Percentiles rank a stretch among this genome's conserved stretches.
These are phyloP conservation scores for Rhizopogon vulgaris DNA, from an alignment of 768 basidiomycete species.

Conservation along the genomic window DNA sequence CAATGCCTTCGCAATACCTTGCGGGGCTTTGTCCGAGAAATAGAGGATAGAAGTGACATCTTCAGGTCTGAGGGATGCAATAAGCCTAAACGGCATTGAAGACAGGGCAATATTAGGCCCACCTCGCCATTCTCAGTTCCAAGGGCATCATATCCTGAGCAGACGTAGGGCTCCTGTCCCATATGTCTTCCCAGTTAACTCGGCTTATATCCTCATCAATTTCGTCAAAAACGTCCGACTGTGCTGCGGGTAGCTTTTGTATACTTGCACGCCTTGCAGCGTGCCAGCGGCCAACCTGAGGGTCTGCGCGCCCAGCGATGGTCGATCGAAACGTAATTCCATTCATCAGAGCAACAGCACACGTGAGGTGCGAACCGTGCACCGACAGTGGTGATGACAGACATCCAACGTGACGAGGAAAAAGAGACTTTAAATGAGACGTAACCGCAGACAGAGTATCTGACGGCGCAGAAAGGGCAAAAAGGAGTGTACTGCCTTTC, in stretches of 20 bases:
- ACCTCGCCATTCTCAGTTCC: constrained; percentile 35
- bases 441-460: constrained; percentile 32
- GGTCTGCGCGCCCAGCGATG: constrained; percentile 49
- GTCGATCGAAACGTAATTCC: constrained; percentile 55
- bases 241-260: background rate
- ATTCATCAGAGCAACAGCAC: constrained; percentile 44
- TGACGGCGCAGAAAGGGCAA: constrained; percentile 21
- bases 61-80: constrained; percentile 10
- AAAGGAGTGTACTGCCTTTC: constrained; percentile 11
- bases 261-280: constrained; percentile 33
- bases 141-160: constrained; percentile 25
- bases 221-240: constrained; percentile 2
- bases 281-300: constrained; percentile 72
- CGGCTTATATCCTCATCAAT: constrained; percentile 2
- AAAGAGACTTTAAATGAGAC: constrained; percentile 33
- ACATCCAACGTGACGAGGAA: constrained; percentile 49
- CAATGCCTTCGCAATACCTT: constrained; percentile 47
- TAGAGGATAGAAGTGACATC: constrained; percentile 36
- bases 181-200: constrained; percentile 48
- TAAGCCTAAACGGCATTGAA: background rate
- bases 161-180: constrained; percentile 29
- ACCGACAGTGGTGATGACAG: constrained; percentile 45
- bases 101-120: background rate
- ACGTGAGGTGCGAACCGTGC: constrained; percentile 26
- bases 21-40: constrained; percentile 51